Evolutionary conservation across 805 yeast genomes (phyloP).

Genomic region (Pichia ethanolica): DNA sequence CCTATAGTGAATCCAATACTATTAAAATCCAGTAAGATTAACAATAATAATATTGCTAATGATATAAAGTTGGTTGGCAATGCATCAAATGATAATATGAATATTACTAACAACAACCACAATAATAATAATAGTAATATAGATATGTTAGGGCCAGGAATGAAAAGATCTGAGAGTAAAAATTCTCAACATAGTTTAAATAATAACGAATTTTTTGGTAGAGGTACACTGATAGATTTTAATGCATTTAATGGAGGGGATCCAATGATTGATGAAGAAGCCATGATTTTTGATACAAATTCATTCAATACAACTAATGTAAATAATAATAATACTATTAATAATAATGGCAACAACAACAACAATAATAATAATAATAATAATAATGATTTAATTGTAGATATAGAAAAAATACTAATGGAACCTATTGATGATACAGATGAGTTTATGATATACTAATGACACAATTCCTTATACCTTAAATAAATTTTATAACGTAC

Average conservation of each 20-base stretch:
- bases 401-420: background rate
- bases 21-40: background rate
- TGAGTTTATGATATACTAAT: constrained; percentile 7
- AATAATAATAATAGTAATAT: no score
- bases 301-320: background rate
- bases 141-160: background rate
- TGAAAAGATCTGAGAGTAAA: constrained; percentile 4
- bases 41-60: background rate
- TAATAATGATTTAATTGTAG: background rate
- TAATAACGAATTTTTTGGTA: constrained; percentile 2
- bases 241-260: constrained; percentile 6
- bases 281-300: background rate
- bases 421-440: constrained; percentile 2
- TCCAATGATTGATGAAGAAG: constrained; percentile 3
- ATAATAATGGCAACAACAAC: no score
- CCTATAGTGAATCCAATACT: background rate
- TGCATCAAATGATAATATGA: no score
- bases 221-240: constrained; percentile 8
- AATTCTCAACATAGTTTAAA: constrained; percentile 1
- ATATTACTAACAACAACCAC: no score
- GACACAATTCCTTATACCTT: background rate
- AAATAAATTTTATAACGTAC: no score
- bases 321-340: background rate
- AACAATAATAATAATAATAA: background rate
- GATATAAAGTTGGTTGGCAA: no score